These are phyloP conservation scores for Herpotrichia juniperi DNA, from an alignment of 2,329 filamentous ascomycete genomes.

Conservation along the genomic window DNA sequence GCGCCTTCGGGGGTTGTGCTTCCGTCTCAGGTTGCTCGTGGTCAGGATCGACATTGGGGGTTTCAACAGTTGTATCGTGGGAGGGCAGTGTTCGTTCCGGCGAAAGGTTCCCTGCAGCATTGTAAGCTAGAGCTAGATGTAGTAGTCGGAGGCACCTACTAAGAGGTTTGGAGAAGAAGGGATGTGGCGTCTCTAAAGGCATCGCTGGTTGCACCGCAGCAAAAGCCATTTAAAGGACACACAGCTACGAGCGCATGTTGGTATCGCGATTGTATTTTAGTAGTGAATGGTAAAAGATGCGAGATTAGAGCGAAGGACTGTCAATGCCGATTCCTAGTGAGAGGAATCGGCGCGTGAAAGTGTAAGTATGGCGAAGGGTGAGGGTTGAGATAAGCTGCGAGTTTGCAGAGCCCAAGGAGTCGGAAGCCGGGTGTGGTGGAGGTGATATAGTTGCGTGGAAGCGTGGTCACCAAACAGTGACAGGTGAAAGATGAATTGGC, in stretches of 20 bases:
- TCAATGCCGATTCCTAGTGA: background rate
- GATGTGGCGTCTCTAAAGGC: conserved; percentile 46
- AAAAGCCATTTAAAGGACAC: conserved; percentile 41
- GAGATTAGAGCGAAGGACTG: background rate
- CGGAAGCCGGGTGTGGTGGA: too few species aligned
- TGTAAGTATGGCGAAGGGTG: too few species aligned
- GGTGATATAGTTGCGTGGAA: background rate
- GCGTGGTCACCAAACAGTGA: background rate
- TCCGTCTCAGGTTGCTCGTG: conserved; percentile 21
- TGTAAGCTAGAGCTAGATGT: background rate
- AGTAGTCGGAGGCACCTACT: conserved; percentile 19
- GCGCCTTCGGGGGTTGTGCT: conserved; percentile 17
- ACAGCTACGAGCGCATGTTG: conserved; percentile 23
- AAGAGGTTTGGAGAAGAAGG: conserved; percentile 44
- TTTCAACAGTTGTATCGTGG: conserved; percentile 12
- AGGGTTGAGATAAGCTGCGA: too few species aligned
- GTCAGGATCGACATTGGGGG: conserved; percentile 26
- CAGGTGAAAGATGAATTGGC: background rate
- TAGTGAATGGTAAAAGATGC: too few species aligned
- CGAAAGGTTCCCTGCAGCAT: conserved; percentile 17
- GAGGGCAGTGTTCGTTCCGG: conserved; percentile 11
- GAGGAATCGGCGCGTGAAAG: background rate
- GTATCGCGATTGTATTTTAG: background rate
- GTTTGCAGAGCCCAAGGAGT: too few species aligned
- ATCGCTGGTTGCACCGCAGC: conserved; percentile 44